phyloP scores from a whole-genome alignment of 2,329 filamentous ascomycete species.

The Stagonosporopsis rhizophila region DNA sequence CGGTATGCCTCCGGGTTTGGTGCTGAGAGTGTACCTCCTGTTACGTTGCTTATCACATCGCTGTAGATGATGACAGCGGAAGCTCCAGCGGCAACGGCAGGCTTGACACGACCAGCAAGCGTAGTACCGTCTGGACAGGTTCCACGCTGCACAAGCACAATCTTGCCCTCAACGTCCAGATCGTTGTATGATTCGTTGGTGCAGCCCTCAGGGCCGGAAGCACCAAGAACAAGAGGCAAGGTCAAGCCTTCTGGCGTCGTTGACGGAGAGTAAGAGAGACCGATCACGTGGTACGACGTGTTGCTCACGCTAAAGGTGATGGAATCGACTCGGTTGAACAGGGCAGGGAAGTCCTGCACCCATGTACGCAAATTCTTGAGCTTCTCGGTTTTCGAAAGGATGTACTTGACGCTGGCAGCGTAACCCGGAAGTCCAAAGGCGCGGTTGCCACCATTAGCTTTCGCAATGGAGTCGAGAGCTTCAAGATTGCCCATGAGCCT shows the following conservation, averaged over 20 bases:
- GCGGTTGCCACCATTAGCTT: constrained; percentile 64
- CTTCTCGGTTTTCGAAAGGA: constrained; percentile 59
- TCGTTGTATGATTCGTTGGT: constrained; percentile 47
- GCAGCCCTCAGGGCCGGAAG: constrained; percentile 51
- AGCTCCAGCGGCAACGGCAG: constrained; percentile 52
- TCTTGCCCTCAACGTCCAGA: constrained; percentile 51
- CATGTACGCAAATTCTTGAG: constrained; percentile 50
- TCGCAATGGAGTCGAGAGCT: constrained; percentile 62
- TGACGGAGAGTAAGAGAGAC: constrained; percentile 58
- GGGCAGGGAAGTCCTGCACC: constrained; percentile 59
- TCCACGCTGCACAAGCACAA: constrained; percentile 53
- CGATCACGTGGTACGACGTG: constrained; percentile 49
- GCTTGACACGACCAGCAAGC: constrained; percentile 50
- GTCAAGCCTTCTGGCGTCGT: constrained; percentile 56
- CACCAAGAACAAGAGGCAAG: constrained; percentile 50
- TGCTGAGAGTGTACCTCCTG: constrained; percentile 50
- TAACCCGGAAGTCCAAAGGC: constrained; percentile 67
- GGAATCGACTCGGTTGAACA: constrained; percentile 53
- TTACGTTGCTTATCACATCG: constrained; percentile 46
- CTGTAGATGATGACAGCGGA: constrained; percentile 54
- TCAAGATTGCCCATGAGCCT: constrained; percentile 64
- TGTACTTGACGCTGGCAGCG: constrained; percentile 64
- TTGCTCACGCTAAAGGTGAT: constrained; percentile 51
- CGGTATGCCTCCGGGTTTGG: constrained; percentile 48
- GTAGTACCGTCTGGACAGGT: constrained; percentile 53